Base-by-base conservation (phyloP, 2,329 filamentous ascomycete genomes). In the Pestalotiopsis sp. region DNA sequence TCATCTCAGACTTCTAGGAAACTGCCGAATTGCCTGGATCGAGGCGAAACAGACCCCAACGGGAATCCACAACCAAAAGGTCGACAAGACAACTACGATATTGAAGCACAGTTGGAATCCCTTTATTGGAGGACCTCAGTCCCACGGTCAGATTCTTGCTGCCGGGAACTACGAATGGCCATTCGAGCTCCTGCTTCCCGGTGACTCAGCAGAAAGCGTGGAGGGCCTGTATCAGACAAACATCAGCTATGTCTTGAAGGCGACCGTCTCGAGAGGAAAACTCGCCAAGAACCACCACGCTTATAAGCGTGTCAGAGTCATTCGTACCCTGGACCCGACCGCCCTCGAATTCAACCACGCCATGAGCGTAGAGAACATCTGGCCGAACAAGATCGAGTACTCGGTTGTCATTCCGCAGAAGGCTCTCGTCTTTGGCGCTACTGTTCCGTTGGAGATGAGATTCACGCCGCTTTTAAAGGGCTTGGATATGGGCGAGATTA, bases 321-420 rank as follows among this genome's bases (percentile, higher is more conserved):
- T 95, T 68, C 88, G 93, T 68, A 95, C 93, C 0, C 83, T 95
- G 61, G 92, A 93, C 69, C 87, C 92, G 12, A 91, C 90, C 64
- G 92, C 92, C 12, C 85, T 95, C 69, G 93, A 95, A 77, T 87
- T 95, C 71, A 86, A 92, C 49, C 92, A 98, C 80, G 92, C 94
- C 62, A 96, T 98, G 93, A 93, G 93, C 71, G 95, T 98, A 72
- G 95, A 98, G 80, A 98, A 98, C 77, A 92, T 97, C 71, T 99
- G 96, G 96, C 93, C 94, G 5, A 96, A 97, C 83, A 99, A 99
- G 84, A 89, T 98, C 74, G 93, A 97, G 79, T 99, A 99, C 82
- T 95, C 94, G 38, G 94, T 99, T 71, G 90, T 93, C 68, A 93
- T 97, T 12, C 95, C 96, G 0, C 95, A 94, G 76, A 98, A 98